phyloP scores from a whole-genome alignment of 2,329 filamentous ascomycete species.

The Lomentospora prolificans region DNA sequence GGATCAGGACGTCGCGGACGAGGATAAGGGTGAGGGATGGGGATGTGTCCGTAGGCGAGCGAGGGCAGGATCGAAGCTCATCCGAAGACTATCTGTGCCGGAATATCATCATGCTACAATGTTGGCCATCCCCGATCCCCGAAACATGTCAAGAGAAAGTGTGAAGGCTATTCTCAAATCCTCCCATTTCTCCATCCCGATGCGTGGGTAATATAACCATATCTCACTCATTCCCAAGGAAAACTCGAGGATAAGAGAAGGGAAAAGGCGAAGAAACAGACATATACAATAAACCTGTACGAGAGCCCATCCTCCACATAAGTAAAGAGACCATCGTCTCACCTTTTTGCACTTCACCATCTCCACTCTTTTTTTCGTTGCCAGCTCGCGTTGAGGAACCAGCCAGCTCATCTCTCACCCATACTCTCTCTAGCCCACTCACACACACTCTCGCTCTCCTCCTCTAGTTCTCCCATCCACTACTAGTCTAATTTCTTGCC shows the following conservation, averaged over 20 bases:
- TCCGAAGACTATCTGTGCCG: neutral
- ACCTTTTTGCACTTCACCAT: neutral
- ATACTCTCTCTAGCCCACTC: neutral
- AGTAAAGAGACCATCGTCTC: neutral
- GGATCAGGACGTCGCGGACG: neutral
- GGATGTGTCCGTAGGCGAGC: neutral
- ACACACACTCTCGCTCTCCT: neutral
- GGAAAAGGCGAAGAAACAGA: neutral
- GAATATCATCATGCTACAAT: neutral
- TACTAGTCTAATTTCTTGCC: neutral
- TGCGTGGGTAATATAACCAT: neutral
- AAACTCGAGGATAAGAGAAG: neutral
- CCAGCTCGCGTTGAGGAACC: neutral
- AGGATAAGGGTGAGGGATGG: too few relatives aligned
- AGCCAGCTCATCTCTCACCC: neutral
- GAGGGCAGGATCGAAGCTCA: slow-evolving; percentile 2
- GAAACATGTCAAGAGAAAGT: neutral
- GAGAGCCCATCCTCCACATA: neutral
- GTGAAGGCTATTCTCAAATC: neutral
- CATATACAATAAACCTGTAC: neutral
- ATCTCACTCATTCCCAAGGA: neutral
- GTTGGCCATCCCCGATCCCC: neutral
- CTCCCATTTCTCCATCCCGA: neutral
- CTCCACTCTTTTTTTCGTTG: neutral
- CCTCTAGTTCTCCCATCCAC: neutral